A percentile compares a stretch with the other conserved stretches of the same genome.
Evolutionary conservation across 306 rosid species (phyloP).

Genomic region (Alnus glutinosa): DNA sequence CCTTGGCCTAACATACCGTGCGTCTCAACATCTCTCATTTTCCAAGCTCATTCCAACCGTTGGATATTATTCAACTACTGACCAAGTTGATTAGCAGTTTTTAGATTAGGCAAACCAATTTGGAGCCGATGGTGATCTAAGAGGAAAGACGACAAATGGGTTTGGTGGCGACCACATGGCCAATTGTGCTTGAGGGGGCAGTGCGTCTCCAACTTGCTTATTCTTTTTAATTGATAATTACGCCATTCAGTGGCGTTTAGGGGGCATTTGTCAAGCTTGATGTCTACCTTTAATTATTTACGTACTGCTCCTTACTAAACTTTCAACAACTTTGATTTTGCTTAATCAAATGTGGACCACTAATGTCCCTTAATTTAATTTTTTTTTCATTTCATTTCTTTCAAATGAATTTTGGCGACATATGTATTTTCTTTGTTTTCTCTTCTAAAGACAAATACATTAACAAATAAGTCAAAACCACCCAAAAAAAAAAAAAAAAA

Average conservation of each 20-base stretch:
- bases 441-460: too few relatives aligned
- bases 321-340: background rate
- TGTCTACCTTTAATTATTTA: conserved; percentile 1
- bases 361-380: background rate
- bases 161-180: background rate
- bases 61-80: too few relatives aligned
- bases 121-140: background rate
- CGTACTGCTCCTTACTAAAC: background rate
- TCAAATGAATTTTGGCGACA: background rate
- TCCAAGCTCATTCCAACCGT: too few relatives aligned
- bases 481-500: too few relatives aligned
- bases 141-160: conserved; percentile 10
- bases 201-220: background rate
- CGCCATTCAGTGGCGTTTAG: background rate
- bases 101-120: background rate
- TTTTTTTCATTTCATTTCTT: background rate
- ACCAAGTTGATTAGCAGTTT: background rate
- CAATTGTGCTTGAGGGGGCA: background rate
- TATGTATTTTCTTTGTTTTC: background rate
- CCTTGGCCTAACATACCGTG: too few relatives aligned
- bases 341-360: background rate
- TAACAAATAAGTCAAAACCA: too few relatives aligned
- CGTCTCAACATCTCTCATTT: too few relatives aligned
- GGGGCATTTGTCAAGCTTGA: background rate
- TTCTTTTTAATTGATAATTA: conserved; percentile 2